phyloP scores from a whole-genome alignment of 2,329 filamentous ascomycete genomes.

The Botrytis tulipae region DNA sequence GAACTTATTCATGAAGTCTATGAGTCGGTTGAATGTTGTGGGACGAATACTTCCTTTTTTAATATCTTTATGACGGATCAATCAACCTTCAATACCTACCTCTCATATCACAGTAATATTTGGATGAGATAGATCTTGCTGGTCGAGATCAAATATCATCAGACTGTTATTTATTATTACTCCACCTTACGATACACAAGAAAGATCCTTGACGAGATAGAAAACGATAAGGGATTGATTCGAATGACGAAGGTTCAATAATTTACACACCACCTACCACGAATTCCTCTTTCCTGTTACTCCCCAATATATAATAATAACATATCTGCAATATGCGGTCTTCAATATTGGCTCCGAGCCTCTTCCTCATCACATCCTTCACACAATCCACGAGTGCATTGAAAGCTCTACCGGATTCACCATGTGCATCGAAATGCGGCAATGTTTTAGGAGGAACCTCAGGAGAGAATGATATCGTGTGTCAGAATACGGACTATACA shows the following conservation, averaged over 20 bases:
- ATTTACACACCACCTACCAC: constrained; percentile 5
- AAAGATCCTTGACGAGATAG: not conserved
- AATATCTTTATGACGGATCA: constrained; percentile 6
- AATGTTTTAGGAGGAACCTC: constrained; percentile 33
- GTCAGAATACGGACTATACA: constrained; percentile 26
- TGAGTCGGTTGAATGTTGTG: not conserved
- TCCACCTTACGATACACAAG: constrained; percentile 7
- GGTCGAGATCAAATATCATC: constrained; percentile 26
- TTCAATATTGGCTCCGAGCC: constrained; percentile 22
- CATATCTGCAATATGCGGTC: constrained; percentile 30
- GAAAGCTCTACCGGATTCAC: constrained; percentile 29
- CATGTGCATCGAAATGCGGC: constrained; percentile 36
- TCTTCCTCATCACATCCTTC: constrained; percentile 29
- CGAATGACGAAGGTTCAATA: constrained; percentile 18
- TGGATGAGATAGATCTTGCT: constrained; percentile 27
- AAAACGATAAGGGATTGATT: constrained; percentile 10
- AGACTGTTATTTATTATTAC: not conserved
- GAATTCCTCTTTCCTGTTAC: not conserved
- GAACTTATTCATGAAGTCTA: not conserved
- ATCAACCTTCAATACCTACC: not conserved
- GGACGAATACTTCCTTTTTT: not conserved
- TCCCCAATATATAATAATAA: constrained; percentile 8
- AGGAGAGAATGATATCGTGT: constrained; percentile 34
- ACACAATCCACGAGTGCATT: constrained; percentile 27
- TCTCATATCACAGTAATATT: not conserved